Conservation (phyloP, 1,139 yeast species). For the Entelexis sorbosivorans region DNA sequence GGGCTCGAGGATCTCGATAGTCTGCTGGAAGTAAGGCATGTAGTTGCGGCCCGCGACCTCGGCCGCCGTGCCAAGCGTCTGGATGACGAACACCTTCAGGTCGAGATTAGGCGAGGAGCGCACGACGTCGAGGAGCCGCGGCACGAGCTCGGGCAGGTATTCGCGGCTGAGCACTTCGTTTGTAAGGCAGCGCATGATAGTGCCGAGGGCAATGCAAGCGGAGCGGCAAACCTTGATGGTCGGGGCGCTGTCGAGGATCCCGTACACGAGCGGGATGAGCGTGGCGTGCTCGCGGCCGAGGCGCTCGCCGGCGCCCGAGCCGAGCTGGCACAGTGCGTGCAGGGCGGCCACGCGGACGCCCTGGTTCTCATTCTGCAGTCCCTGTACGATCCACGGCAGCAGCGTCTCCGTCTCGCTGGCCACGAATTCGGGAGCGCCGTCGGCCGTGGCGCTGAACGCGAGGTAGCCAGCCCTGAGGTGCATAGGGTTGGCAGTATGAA, state of each 20-base stretch:
- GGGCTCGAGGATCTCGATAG: constrained; percentile 72
- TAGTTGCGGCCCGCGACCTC: constrained; percentile 86
- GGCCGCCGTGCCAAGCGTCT: constrained; percentile 96
- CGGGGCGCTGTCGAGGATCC: constrained; percentile 75
- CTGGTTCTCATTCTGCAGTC: constrained; percentile 67
- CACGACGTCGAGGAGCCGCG: constrained; percentile 75
- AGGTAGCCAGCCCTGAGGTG: constrained; percentile 84
- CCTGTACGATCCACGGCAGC: constrained; percentile 60
- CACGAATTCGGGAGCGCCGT: constrained; percentile 90
- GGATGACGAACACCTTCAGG: constrained; percentile 77
- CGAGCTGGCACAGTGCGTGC: constrained; percentile 65
- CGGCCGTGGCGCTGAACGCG: constrained; percentile 70
- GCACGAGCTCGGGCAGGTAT: constrained; percentile 82
- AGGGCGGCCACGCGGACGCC: constrained; percentile 80
- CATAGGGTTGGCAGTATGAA: constrained; percentile 53
- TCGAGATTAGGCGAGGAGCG: constrained; percentile 50
- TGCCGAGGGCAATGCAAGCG: constrained; percentile 86
- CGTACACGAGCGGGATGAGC: constrained; percentile 75
- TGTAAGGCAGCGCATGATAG: constrained; percentile 81
- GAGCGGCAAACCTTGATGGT: constrained; percentile 77
- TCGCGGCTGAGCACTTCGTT: constrained; percentile 65
- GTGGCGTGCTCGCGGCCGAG: constrained; percentile 74
- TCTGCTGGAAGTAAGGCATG: constrained; percentile 71
- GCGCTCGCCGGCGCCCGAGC: constrained; percentile 73
- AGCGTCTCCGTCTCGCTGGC: constrained; percentile 57